Evolutionary conservation across 352 stramenopile genomes (phyloP).

Genomic region (Pythium guiyangense): DNA sequence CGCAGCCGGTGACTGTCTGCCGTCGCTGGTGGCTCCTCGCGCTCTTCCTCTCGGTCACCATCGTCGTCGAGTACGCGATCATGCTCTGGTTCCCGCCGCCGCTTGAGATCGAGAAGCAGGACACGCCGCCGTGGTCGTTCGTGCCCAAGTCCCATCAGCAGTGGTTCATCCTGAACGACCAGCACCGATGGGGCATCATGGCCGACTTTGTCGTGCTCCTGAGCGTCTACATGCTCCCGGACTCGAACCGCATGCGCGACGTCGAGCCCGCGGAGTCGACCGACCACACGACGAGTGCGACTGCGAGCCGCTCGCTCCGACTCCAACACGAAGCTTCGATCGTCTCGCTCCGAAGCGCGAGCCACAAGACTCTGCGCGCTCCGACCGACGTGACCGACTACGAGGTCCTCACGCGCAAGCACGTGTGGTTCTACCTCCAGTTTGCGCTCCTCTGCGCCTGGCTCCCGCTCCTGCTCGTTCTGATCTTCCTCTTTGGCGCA

Average conservation of each 20-base stretch:
- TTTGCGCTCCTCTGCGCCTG: constrained; percentile 57
- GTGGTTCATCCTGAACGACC: constrained; percentile 59
- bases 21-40: constrained; percentile 51
- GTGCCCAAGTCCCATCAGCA: constrained; percentile 53
- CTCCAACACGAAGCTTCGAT: not conserved
- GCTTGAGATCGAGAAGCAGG: constrained; percentile 48
- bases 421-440: constrained; percentile 67
- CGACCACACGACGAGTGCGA: constrained; percentile 1
- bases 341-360: not conserved
- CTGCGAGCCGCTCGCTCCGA: not conserved
- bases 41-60: constrained; percentile 50
- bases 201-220: constrained; percentile 70
- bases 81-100: constrained; percentile 70
- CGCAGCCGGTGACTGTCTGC: constrained; percentile 43
- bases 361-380: not conserved
- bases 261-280: constrained; percentile 11
- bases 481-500: constrained; percentile 71
- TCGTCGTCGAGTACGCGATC: constrained; percentile 66
- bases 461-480: constrained; percentile 66
- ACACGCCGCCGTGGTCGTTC: constrained; percentile 49
- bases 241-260: constrained; percentile 34
- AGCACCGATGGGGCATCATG: constrained; percentile 78
- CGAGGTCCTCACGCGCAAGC: constrained; percentile 48
- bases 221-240: constrained; percentile 62
- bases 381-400: constrained; percentile 36